These are phyloP conservation scores for Aureobasidium sp. DNA, from an alignment of 2,329 filamentous ascomycete species.

Conservation along the genomic window DNA sequence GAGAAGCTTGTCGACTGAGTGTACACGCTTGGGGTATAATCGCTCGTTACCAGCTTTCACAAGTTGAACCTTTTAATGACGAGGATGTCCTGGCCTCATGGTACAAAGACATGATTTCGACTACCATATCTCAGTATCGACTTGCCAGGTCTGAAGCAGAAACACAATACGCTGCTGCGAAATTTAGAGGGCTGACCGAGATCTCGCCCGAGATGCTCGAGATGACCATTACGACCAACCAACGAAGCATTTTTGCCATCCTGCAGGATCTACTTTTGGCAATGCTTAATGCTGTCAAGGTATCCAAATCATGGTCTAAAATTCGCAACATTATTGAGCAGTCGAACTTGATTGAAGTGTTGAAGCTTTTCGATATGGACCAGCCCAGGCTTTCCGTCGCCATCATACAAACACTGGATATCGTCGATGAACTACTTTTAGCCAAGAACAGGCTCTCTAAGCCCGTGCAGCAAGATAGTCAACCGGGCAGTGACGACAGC, in stretches of 20 bases:
- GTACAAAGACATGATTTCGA: constrained; percentile 47
- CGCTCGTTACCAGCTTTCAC: constrained; percentile 50
- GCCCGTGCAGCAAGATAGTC: constrained; percentile 24
- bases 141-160: constrained; percentile 53
- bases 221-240: constrained; percentile 49
- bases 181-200: constrained; percentile 29
- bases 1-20: constrained; percentile 53
- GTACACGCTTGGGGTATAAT: constrained; percentile 53
- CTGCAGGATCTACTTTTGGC: constrained; percentile 47
- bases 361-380: constrained; percentile 46
- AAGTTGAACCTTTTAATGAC: constrained; percentile 38
- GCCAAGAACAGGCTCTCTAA: constrained; percentile 15
- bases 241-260: constrained; percentile 50
- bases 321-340: constrained; percentile 34
- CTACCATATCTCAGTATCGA: constrained; percentile 49
- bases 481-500: constrained; percentile 49
- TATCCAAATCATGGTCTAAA: constrained; percentile 23
- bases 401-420: constrained; percentile 44
- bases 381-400: constrained; percentile 35
- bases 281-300: constrained; percentile 43
- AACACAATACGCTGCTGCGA: constrained; percentile 39
- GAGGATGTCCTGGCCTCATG: constrained; percentile 47
- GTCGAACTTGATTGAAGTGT: constrained; percentile 34
- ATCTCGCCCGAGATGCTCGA: constrained; percentile 45
- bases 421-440: constrained; percentile 38